These are phyloP conservation scores for Stentor coeruleus DNA, from an alignment of 73 alveolate species.

Conservation along the genomic window DNA sequence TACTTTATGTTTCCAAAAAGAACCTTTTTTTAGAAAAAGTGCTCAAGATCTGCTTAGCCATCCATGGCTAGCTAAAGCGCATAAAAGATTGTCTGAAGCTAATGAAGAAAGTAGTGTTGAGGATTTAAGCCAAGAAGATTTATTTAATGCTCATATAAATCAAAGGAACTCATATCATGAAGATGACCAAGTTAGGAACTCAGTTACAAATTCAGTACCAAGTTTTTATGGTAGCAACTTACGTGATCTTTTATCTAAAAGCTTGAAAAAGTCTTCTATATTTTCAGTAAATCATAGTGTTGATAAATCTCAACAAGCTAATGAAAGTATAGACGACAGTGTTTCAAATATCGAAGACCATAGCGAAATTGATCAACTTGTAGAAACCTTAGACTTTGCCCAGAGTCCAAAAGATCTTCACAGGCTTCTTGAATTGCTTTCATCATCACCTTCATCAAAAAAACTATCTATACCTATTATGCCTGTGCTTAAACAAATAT, in stretches of 20 bases:
- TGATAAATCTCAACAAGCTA: background rate
- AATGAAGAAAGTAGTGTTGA: background rate
- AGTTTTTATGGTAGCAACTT: background rate
- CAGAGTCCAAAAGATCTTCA: slow-evolving; percentile 21
- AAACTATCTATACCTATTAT: background rate
- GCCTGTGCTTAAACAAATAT: slow-evolving; percentile 35
- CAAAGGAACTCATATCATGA: background rate
- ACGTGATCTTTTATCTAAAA: background rate
- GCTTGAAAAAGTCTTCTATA: background rate
- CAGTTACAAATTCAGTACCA: background rate
- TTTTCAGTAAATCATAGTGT: background rate
- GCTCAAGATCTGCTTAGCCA: slow-evolving; percentile 85
- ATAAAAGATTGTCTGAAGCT: background rate
- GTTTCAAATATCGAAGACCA: background rate
- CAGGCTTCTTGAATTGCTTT: slow-evolving; percentile 26
- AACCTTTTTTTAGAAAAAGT: slow-evolving; percentile 84
- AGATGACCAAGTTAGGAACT: background rate
- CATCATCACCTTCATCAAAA: slow-evolving; percentile 12
- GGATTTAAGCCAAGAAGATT: slow-evolving; percentile 23
- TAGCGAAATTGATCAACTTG: background rate
- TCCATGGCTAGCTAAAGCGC: slow-evolving; percentile 73
- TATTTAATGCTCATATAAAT: background rate
- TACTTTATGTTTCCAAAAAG: slow-evolving; percentile 83
- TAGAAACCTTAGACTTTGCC: background rate
- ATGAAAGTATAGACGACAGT: background rate